A percentile compares a stretch with the other conserved stretches of the same genome.
These are phyloP conservation scores for Cryphonectria japonica DNA, from an alignment of 2,329 filamentous ascomycete species.

Conservation along the genomic window DNA sequence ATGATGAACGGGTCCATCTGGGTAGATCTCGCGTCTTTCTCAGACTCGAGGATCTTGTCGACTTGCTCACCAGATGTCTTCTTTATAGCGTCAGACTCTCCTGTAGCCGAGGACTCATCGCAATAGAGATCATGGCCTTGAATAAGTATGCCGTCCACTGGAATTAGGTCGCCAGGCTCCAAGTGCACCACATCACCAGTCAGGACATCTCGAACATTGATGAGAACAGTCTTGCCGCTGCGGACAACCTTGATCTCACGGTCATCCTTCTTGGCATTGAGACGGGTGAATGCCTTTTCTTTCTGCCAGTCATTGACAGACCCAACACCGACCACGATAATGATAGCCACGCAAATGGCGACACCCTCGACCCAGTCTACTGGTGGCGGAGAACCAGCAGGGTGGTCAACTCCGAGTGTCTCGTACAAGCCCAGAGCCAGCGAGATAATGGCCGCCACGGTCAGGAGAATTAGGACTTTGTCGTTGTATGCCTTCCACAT, in stretches of 20 bases:
- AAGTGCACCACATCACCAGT: slow-evolving; percentile 69
- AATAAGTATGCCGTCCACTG: slow-evolving; percentile 69
- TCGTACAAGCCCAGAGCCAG: slow-evolving; percentile 72
- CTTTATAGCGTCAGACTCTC: slow-evolving; percentile 71
- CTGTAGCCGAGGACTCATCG: slow-evolving; percentile 71
- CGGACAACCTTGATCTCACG: slow-evolving; percentile 65
- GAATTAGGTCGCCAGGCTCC: slow-evolving; percentile 69
- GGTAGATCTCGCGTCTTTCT: slow-evolving; percentile 40
- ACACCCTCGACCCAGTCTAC: slow-evolving; percentile 68
- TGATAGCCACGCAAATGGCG: slow-evolving; percentile 63
- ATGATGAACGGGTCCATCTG: slow-evolving; percentile 69
- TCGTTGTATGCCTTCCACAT: slow-evolving; percentile 75
- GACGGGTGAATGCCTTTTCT: slow-evolving; percentile 61
- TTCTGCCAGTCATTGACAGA: slow-evolving; percentile 67
- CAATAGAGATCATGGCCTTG: slow-evolving; percentile 67
- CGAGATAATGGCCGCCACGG: slow-evolving; percentile 69
- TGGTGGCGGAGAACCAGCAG: slow-evolving; percentile 42
- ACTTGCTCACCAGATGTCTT: slow-evolving; percentile 64
- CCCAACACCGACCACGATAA: slow-evolving; percentile 64
- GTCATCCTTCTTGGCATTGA: slow-evolving; percentile 64
- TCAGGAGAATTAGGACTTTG: slow-evolving; percentile 72
- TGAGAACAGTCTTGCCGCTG: slow-evolving; percentile 63
- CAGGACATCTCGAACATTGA: slow-evolving; percentile 66
- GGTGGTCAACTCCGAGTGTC: slow-evolving; percentile 54
- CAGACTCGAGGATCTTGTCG: slow-evolving; percentile 56